These are phyloP conservation scores for Aspergillus piperis DNA, from an alignment of 2,329 filamentous ascomycete species.

Conservation along the genomic window DNA sequence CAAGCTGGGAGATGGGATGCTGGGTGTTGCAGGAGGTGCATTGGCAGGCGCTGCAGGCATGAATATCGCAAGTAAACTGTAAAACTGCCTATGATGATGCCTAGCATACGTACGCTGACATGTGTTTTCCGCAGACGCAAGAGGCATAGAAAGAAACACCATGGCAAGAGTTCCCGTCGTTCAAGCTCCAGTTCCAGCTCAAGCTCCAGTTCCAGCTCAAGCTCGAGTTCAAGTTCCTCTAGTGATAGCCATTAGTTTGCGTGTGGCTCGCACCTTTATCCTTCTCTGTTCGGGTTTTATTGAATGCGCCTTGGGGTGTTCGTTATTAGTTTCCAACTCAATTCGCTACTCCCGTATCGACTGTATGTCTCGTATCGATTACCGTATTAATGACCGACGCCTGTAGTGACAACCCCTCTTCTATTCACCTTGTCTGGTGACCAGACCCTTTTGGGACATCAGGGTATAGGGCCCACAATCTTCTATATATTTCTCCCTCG, in stretches of 20 bases:
- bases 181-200: conserved; percentile 18
- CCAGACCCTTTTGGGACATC: no score
- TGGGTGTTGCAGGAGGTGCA: conserved; percentile 37
- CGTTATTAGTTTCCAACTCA: no score
- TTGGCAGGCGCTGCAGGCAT: conserved; percentile 37
- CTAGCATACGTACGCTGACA: conserved; percentile 10
- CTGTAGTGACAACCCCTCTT: no score
- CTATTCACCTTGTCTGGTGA: no score
- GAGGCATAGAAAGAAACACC: conserved; percentile 30
- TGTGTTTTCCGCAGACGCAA: conserved; percentile 22
- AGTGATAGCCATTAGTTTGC: conserved; percentile 7
- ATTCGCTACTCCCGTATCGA: no score
- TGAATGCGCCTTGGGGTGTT: no score
- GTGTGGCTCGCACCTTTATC: no score
- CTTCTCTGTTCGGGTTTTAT: no score
- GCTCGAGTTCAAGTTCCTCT: conserved; percentile 20
- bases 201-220: conserved; percentile 17
- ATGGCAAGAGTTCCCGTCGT: conserved; percentile 20
- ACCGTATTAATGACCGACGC: no score
- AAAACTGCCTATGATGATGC: conserved; percentile 12
- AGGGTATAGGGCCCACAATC: no score
- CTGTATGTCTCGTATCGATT: no score
- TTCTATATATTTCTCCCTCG: no score
- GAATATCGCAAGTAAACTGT: conserved; percentile 34
- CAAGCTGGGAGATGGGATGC: conserved; percentile 36